These are phyloP conservation scores for Syzygium aqueum DNA, from an alignment of 345 rosid genomes.

Conservation along the genomic window DNA sequence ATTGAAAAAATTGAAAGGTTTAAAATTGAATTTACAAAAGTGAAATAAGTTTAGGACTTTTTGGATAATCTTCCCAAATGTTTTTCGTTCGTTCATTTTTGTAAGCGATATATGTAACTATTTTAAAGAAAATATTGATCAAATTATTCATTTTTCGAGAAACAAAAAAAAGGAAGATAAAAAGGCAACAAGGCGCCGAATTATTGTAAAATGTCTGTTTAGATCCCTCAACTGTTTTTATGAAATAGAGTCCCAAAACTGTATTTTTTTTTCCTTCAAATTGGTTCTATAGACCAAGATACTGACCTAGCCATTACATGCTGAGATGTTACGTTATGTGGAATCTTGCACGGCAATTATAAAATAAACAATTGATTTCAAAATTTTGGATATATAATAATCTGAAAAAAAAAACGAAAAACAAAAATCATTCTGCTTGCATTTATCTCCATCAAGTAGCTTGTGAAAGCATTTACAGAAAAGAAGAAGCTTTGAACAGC, in stretches of 20 bases:
- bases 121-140: not conserved
- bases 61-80: too few species aligned
- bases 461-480: too few species aligned
- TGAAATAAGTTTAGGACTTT: too few species aligned
- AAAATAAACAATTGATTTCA: not conserved
- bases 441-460: not conserved
- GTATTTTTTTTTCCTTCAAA: not conserved
- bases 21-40: too few species aligned
- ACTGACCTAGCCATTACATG: not conserved
- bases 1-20: too few species aligned
- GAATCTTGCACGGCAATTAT: not conserved
- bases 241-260: not conserved
- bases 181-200: not conserved
- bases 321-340: not conserved
- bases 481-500: too few species aligned
- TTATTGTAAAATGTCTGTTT: not conserved
- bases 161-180: not conserved
- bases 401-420: not conserved
- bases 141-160: too few species aligned
- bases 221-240: not conserved
- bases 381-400: not conserved
- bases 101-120: not conserved
- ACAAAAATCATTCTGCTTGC: not conserved
- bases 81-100: not conserved
- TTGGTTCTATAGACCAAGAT: not conserved